Conservation (phyloP, 352 stramenopile species). For the Phytophthora pseudosyringae region DNA sequence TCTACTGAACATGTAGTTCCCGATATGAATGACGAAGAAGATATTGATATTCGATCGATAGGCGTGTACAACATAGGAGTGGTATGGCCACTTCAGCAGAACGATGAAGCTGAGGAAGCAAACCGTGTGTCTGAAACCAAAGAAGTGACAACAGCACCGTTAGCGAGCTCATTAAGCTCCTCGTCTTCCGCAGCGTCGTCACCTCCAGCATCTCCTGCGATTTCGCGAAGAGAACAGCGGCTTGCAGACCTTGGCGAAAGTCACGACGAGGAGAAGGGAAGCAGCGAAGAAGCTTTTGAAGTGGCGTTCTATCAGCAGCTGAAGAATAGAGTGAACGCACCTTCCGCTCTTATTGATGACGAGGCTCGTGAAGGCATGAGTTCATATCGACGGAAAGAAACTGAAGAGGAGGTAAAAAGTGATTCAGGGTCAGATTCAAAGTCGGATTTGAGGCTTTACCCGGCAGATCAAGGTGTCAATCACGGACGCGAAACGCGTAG, state of each 20-base stretch:
- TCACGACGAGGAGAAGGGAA: slow-evolving; percentile 1
- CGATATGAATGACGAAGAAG: slow-evolving; percentile 14
- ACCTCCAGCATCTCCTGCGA: slow-evolving; percentile 2
- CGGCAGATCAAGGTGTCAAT: neutral
- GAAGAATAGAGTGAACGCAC: slow-evolving; percentile 17
- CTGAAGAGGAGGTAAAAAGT: neutral
- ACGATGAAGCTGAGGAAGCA: neutral
- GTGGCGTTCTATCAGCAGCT: slow-evolving; percentile 26
- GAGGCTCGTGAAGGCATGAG: neutral
- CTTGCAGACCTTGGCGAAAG: slow-evolving; percentile 2
- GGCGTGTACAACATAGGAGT: slow-evolving; percentile 60
- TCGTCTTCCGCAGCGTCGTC: slow-evolving; percentile 9
- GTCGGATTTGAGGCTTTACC: neutral
- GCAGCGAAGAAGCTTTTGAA: slow-evolving; percentile 21
- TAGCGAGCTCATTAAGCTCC: slow-evolving; percentile 13
- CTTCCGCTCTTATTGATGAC: neutral
- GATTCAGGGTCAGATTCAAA: slow-evolving; percentile 12
- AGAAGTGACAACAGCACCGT: neutral
- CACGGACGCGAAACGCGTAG: neutral
- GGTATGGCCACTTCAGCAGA: slow-evolving; percentile 37
- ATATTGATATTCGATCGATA: slow-evolving; percentile 58
- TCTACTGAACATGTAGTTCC: neutral
- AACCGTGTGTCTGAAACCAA: neutral
- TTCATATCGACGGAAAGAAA: neutral
- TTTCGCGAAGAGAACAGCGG: slow-evolving; percentile 1